Evolutionary conservation across 352 stramenopile species (phyloP).

Genomic region (Pythium phragmiticola): DNA sequence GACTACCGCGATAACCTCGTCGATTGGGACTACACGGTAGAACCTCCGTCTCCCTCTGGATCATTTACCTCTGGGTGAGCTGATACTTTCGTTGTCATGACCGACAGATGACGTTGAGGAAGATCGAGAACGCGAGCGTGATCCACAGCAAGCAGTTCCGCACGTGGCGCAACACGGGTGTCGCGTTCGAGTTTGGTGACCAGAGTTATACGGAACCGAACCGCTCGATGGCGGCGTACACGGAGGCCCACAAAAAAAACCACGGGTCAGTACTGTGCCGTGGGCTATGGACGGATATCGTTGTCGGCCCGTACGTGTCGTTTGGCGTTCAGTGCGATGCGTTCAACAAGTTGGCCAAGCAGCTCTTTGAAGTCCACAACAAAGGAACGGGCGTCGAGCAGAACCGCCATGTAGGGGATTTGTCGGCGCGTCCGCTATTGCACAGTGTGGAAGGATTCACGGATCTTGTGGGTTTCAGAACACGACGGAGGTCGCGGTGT

Average conservation of each 20-base stretch:
- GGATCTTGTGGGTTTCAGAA: slow-evolving; percentile 49
- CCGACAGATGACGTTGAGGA: slow-evolving; percentile 73
- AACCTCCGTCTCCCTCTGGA: not conserved
- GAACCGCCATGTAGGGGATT: slow-evolving; percentile 80
- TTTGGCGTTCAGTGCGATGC: slow-evolving; percentile 87
- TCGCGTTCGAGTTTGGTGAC: slow-evolving; percentile 96
- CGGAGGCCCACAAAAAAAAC: slow-evolving; percentile 71
- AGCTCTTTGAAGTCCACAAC: slow-evolving; percentile 93
- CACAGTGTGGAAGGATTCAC: not conserved
- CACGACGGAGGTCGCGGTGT: slow-evolving; percentile 89
- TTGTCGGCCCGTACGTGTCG: slow-evolving; percentile 88
- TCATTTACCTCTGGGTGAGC: not conserved
- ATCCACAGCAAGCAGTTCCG: slow-evolving; percentile 93
- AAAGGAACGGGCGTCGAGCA: slow-evolving; percentile 92
- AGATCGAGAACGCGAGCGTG: slow-evolving; percentile 87
- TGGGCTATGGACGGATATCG: slow-evolving; percentile 92
- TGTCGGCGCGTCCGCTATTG: not conserved
- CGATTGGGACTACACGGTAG: slow-evolving; percentile 94
- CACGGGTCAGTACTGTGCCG: slow-evolving; percentile 78
- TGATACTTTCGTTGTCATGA: not conserved
- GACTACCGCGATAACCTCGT: slow-evolving; percentile 92
- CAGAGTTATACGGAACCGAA: slow-evolving; percentile 91
- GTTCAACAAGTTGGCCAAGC: slow-evolving; percentile 69
- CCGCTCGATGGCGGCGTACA: slow-evolving; percentile 88
- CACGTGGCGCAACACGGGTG: slow-evolving; percentile 89